A percentile compares a stretch with the other conserved stretches of the same genome.
phyloP scores from a whole-genome alignment of 177 flowering plant genomes.

The Vitis hybrid region DNA sequence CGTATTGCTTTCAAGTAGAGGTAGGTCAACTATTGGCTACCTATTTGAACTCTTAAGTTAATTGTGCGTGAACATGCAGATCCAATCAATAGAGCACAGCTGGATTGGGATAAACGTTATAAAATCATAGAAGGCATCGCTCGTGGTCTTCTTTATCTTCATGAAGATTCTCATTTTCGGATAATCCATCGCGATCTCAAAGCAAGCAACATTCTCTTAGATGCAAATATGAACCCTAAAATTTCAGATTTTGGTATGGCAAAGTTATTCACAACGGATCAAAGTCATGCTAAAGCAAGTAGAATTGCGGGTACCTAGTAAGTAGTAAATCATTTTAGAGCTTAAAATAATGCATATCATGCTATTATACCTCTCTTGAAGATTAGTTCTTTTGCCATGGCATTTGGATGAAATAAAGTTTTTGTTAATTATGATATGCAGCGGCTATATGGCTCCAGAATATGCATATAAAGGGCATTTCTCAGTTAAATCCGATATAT shows the following conservation, averaged over 20 bases:
- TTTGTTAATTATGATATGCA: neutral
- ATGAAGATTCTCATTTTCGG: conserved; percentile 15
- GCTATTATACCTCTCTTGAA: no score
- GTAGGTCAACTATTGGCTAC: no score
- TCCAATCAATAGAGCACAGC: neutral
- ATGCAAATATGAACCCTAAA: conserved; percentile 44
- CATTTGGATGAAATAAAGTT: neutral
- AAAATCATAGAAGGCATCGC: conserved; percentile 20
- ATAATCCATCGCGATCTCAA: conserved; percentile 18
- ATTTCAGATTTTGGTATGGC: conserved; percentile 58
- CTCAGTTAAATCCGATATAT: conserved; percentile 17
- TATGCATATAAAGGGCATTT: conserved; percentile 12
- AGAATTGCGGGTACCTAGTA: conserved; percentile 22
- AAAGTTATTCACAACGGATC: conserved; percentile 22
- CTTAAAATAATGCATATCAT: no score
- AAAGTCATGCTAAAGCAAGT: conserved; percentile 20
- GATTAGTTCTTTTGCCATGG: no score
- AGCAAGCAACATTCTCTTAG: conserved; percentile 27
- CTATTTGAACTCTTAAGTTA: no score
- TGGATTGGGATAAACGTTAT: conserved; percentile 15
- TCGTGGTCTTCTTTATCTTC: conserved; percentile 20
- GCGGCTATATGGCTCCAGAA: conserved; percentile 24
- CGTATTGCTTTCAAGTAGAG: no score
- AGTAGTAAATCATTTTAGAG: neutral
- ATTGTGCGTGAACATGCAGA: conserved; percentile 1